Evolutionary conservation across 225 moss, liverwort and hornwort genomes (phyloP).

Genomic region (Bryoerythrophyllum caledonicum): DNA sequence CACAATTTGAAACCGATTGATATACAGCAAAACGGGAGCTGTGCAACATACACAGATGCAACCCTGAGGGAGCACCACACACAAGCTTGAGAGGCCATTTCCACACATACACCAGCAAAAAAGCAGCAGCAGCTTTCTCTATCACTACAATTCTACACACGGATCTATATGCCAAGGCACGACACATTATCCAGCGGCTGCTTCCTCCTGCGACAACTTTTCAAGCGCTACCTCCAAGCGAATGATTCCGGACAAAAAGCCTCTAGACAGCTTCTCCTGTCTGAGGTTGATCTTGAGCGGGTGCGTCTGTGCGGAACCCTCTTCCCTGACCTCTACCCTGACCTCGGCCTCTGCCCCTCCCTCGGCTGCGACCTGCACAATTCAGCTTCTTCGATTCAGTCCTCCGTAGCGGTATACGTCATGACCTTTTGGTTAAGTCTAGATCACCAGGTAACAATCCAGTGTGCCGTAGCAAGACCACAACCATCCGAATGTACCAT

Average conservation of each 20-base stretch:
- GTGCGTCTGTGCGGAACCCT: conserved; percentile 71
- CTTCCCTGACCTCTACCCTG: conserved; percentile 85
- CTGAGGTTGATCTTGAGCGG: conserved; percentile 52
- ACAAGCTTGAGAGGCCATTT: conserved; percentile 35
- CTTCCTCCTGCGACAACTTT: conserved; percentile 37
- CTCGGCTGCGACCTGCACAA: conserved; percentile 39
- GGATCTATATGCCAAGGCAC: conserved; percentile 5
- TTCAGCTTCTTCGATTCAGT: neutral
- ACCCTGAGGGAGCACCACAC: conserved; percentile 16
- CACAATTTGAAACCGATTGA: conserved; percentile 31
- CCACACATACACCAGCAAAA: conserved; percentile 31
- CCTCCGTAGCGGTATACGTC: neutral
- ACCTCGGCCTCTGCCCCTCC: conserved; percentile 82
- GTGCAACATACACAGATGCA: conserved; percentile 34
- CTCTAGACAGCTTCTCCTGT: conserved; percentile 30
- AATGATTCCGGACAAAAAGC: conserved; percentile 17
- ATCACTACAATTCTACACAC: conserved; percentile 36
- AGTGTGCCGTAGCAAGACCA: neutral
- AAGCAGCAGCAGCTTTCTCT: conserved; percentile 31
- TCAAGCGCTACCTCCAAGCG: conserved; percentile 39
- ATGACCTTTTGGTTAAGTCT: neutral
- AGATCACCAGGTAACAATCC: neutral
- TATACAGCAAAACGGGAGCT: conserved; percentile 33
- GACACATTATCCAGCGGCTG: conserved; percentile 25
- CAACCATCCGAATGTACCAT: neutral